A percentile compares a stretch with the other conserved stretches of the same genome.
Evolutionary conservation across 2,329 filamentous ascomycete species (phyloP).

Genomic region (Ophiostoma pallidulum): DNA sequence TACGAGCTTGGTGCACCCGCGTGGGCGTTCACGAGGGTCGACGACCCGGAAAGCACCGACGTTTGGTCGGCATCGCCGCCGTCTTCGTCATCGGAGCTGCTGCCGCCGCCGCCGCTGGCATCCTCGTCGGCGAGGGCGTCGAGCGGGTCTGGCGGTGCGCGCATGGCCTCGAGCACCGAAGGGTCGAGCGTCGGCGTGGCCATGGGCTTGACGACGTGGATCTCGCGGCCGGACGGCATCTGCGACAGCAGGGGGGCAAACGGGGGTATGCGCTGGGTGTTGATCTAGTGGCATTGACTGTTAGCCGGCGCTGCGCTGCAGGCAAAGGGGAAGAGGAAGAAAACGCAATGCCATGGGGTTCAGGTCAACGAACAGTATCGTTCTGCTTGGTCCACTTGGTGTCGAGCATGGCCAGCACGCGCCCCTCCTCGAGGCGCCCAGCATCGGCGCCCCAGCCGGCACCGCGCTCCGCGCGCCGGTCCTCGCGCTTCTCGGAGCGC

Average conservation of each 20-base stretch:
- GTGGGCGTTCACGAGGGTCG: conserved; percentile 7
- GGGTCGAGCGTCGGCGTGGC: conserved; percentile 55
- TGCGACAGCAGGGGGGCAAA: conserved; percentile 61
- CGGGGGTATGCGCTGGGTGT: conserved; percentile 67
- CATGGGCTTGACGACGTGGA: conserved; percentile 63
- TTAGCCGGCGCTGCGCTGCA: neutral
- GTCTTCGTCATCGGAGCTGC: conserved; percentile 36
- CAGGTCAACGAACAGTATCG: conserved; percentile 71
- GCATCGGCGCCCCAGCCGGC: conserved; percentile 71
- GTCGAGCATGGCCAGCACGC: conserved; percentile 79
- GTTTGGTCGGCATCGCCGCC: neutral
- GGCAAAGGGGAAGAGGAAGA: neutral
- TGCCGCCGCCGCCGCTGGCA: conserved; percentile 17
- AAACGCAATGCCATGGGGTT: neutral
- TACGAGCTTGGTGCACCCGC: conserved; percentile 6
- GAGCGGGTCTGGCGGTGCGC: conserved; percentile 38
- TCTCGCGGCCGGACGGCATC: conserved; percentile 82
- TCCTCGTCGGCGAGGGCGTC: conserved; percentile 32
- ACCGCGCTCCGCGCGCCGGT: conserved; percentile 66
- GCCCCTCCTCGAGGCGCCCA: conserved; percentile 72
- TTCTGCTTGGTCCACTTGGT: conserved; percentile 89
- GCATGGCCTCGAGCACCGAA: conserved; percentile 54
- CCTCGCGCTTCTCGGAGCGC: conserved; percentile 68
- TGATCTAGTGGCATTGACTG: conserved; percentile 45
- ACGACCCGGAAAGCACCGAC: neutral